Base-by-base conservation (phyloP, 2,329 filamentous ascomycete genomes). In the Aspergillus pseudoglaucus region DNA sequence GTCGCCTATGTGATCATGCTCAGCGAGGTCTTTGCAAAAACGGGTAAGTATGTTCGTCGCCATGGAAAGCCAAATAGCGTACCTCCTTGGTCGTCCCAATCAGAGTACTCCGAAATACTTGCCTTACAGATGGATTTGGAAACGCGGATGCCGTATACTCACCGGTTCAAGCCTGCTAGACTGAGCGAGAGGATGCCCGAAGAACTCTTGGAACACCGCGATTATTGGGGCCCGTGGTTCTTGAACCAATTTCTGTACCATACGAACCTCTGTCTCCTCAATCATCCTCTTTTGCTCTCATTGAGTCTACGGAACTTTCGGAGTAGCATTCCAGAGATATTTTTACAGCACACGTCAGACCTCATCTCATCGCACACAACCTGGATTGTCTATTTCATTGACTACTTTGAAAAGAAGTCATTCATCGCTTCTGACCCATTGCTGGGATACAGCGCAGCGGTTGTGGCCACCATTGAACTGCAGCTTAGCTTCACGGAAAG, bases 201-300 rank as follows among this genome's bases (percentile, higher is more conserved):
- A 18, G 67, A 73, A 6, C 57, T 80, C 2, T 65, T 76, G 47
- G 56, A 62, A 0, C 67, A 73, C 44, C 65, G 76, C 17, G 69
- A 74, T 41, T 79, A 78, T 50, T 80, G 76, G 76, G 74, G 72
- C 0, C 75, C 76, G 0, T 80, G 74, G 70, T 65, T 79, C 7
- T 66, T 77, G 46, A 69, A 75, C 25, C 77, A 80, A 50, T 73
- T 78, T 48, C 59, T 79, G 12, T 78, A 79, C 51, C 74, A 77
- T 46, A 74, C 75, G 0, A 77, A 77, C 37, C 66, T 77, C 1
- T 78, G 75, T 49, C 67, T 79, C 0, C 63, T 80, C 7, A 79
- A 79, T 45, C 77, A 79, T 49, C 77, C 77, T 0, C 69, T 79
- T n/a, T 59, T 80, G 2, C 58, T 79, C 3, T 78, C 76, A 0